Evolutionary conservation across 176 grass and related monocot species (phyloP).

Genomic region (Aegilops speltoides): DNA sequence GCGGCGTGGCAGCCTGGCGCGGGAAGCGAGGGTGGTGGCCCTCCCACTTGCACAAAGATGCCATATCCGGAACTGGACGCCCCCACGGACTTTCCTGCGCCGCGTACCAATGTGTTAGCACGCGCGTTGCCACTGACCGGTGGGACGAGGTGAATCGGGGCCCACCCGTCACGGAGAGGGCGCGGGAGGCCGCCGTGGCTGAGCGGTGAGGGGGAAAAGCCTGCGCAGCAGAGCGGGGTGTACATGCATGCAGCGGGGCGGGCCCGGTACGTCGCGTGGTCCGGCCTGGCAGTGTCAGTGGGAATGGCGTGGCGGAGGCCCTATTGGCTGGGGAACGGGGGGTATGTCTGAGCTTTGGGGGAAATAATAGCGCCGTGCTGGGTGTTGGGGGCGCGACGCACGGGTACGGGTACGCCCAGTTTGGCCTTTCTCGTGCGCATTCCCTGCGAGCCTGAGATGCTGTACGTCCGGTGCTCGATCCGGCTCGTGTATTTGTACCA

Average conservation of each 20-base stretch:
- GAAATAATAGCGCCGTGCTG: slow-evolving; percentile 41
- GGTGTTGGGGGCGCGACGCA: slow-evolving; percentile 26
- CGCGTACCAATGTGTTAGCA: fast-evolving
- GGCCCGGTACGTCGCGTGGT: slow-evolving; percentile 3
- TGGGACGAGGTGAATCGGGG: fast-evolving
- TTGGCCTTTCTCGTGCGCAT: slow-evolving; percentile 7
- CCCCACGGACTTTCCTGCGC: background rate
- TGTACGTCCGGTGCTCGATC: background rate
- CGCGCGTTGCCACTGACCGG: fast-evolving
- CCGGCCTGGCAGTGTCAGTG: slow-evolving; percentile 31
- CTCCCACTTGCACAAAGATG: slow-evolving; percentile 16
- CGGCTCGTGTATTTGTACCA: background rate
- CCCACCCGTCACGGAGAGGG: background rate
- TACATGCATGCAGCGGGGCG: slow-evolving; percentile 22
- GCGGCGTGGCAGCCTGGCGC: fast-evolving
- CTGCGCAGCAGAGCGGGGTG: slow-evolving; percentile 4
- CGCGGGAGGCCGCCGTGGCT: fast-evolving
- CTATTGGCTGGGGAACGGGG: slow-evolving; percentile 48
- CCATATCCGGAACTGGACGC: slow-evolving; percentile 27
- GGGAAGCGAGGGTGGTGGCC: too few species aligned
- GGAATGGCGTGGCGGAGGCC: background rate
- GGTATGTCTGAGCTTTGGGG: slow-evolving; percentile 53
- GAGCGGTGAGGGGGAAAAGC: background rate
- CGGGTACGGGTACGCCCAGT: slow-evolving; percentile 33
- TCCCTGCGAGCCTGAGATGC: background rate